Evolutionary conservation across 768 basidiomycete species (phyloP).

Genomic region (Termitomyces sp.): DNA sequence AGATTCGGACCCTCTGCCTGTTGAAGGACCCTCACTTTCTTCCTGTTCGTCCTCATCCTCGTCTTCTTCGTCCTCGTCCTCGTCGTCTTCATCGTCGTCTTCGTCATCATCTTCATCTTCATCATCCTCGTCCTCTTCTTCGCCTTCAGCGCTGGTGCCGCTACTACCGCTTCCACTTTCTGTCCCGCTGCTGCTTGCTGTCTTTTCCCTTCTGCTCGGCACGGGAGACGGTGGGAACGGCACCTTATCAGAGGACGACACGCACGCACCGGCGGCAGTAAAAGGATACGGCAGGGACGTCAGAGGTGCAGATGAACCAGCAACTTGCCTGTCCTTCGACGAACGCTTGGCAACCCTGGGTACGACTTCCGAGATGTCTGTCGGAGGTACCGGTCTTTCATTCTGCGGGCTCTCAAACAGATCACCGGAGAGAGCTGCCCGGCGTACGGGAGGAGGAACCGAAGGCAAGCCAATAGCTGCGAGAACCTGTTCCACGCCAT

Average conservation of each 20-base stretch:
- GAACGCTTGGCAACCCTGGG: no score
- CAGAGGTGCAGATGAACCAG: no score
- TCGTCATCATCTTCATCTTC: conserved; percentile 13
- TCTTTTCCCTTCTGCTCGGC: conserved; percentile 24
- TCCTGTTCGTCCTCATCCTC: conserved; percentile 23
- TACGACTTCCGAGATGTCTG: no score
- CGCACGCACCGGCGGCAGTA: conserved; percentile 50
- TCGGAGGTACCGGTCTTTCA: no score
- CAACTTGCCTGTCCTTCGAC: no score
- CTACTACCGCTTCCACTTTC: conserved; percentile 15
- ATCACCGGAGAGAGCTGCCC: no score
- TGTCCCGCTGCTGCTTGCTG: conserved; percentile 6
- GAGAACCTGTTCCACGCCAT: conserved; percentile 54
- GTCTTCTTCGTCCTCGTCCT: conserved; percentile 25
- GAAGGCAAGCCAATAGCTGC: conserved; percentile 50
- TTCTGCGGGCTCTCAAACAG: conserved; percentile 58
- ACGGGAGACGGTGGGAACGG: conserved; percentile 70
- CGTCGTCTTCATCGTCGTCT: conserved; percentile 24
- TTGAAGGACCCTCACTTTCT: conserved; percentile 46
- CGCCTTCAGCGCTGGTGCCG: conserved; percentile 10
- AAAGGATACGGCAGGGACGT: conserved; percentile 80
- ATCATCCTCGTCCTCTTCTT: conserved; percentile 19
- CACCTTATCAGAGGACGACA: conserved; percentile 55
- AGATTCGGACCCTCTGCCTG: conserved; percentile 68
- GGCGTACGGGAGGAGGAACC: conserved; percentile 46